phyloP scores from a whole-genome alignment of 352 stramenopile species.

The Chrysophaeum taylorii region DNA sequence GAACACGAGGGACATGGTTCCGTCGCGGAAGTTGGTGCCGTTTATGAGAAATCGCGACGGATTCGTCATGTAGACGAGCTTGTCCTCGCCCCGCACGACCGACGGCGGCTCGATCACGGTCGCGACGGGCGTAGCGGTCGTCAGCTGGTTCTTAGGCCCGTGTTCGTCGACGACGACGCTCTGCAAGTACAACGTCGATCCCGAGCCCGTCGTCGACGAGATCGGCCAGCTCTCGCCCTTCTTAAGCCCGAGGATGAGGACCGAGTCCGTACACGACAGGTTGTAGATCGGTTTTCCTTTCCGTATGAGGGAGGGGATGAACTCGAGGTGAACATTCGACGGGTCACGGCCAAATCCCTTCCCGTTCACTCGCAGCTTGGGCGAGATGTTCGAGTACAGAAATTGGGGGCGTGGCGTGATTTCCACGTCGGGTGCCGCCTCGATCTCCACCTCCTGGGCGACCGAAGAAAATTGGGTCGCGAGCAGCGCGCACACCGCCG shows the following conservation, averaged over 20 bases:
- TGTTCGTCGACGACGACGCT: neutral
- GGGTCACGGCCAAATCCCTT: conserved; percentile 8
- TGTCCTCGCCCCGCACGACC: conserved; percentile 13
- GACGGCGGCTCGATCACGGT: conserved; percentile 6
- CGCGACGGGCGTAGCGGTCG: neutral
- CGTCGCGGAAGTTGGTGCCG: conserved; percentile 9
- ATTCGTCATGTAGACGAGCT: conserved; percentile 15
- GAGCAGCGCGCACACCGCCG: too few relatives aligned
- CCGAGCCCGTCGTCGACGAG: neutral
- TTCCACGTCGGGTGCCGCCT: conserved; percentile 6
- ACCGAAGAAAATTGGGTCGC: neutral
- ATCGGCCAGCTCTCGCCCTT: conserved; percentile 3
- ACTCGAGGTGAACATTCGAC: neutral
- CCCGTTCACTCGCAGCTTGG: conserved; percentile 1
- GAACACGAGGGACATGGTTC: conserved; percentile 1
- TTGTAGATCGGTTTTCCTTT: conserved; percentile 10
- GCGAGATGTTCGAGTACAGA: conserved; percentile 10
- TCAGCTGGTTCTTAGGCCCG: conserved; percentile 3
- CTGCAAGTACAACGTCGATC: neutral
- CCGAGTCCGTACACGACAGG: conserved; percentile 2
- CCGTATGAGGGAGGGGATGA: neutral
- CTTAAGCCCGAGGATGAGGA: conserved; percentile 2
- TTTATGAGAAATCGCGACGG: conserved; percentile 8
- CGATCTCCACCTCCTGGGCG: neutral
- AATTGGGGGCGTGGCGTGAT: neutral